A percentile compares a stretch with the other conserved stretches of the same genome.
These are phyloP conservation scores for Ceratocystis papillata DNA, from an alignment of 2,329 filamentous ascomycete species.

Conservation along the genomic window DNA sequence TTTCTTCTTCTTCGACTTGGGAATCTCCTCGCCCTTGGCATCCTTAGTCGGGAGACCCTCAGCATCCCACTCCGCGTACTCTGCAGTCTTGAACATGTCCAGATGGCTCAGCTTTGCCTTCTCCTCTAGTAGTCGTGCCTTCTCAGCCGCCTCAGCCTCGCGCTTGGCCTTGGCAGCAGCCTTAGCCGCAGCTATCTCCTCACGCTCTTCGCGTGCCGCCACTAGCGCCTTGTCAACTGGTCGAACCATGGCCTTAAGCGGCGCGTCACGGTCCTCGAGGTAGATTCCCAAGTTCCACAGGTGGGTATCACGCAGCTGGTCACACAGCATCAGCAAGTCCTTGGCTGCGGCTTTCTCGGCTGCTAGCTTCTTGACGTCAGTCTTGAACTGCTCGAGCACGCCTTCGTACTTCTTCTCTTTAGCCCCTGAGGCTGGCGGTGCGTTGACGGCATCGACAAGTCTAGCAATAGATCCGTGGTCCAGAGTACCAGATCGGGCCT, in stretches of 20 bases:
- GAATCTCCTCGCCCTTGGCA: slow-evolving; percentile 65
- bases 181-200: slow-evolving; percentile 44
- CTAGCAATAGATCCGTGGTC: slow-evolving; percentile 36
- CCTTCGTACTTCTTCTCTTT: slow-evolving; percentile 32
- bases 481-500: slow-evolving; percentile 33
- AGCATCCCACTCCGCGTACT: slow-evolving; percentile 68
- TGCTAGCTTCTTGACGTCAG: slow-evolving; percentile 44
- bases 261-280: slow-evolving; percentile 66
- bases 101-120: slow-evolving; percentile 46
- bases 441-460: slow-evolving; percentile 41
- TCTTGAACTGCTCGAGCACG: slow-evolving; percentile 43
- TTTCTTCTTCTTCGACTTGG: slow-evolving; percentile 72
- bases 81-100: slow-evolving; percentile 48
- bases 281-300: slow-evolving; percentile 77
- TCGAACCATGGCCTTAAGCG: slow-evolving; percentile 60
- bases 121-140: slow-evolving; percentile 33
- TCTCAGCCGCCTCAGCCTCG: slow-evolving; percentile 44
- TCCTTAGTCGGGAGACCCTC: slow-evolving; percentile 71
- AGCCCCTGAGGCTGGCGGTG: slow-evolving; percentile 37
- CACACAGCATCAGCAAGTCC: slow-evolving; percentile 64
- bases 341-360: slow-evolving; percentile 42
- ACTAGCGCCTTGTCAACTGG: slow-evolving; percentile 48
- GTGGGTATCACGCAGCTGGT: slow-evolving; percentile 67
- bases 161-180: slow-evolving; percentile 44
- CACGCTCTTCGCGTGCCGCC: slow-evolving; percentile 48